Base-by-base conservation (phyloP, 1,139 yeast genomes). In the Magnusiomyces fungicola region DNA sequence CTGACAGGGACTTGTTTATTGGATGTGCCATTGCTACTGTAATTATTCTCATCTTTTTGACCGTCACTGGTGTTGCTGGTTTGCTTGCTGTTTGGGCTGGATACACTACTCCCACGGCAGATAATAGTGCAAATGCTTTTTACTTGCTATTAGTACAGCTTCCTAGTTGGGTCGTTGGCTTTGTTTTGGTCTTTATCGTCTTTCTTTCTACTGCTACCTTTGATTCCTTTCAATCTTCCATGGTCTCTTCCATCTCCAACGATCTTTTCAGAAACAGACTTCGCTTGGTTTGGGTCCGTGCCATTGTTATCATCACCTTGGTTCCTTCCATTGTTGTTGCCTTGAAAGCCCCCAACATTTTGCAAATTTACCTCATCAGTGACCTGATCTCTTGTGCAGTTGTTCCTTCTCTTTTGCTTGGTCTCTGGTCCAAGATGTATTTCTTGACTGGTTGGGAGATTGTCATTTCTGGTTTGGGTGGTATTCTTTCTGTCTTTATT, bases 81-180 rank as follows among this genome's bases (percentile, higher is more conserved):
- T 75, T 90, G 57, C 67, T 89, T 50, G 96, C 95, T 1, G 96
- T 86, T 22, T 90, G 97, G 97, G 78, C 88, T 1, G 94, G 94
- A 1, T 77, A 81, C 55, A 69, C 85, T 55, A 67, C 65, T 12
- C 52, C 58, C 12, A 77, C 75, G 24, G 86, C 80, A 62, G 75
- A 69, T 10, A 85, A 86, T 16, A 74, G 76, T 33, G 75, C 80
- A 55, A 83, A 88, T 2, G 71, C 78, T 1, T 83, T 90, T 58
- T 90, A 78, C 69, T 69, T 83, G 53, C 71, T 90, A 51, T 69
- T 89, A 54, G 71, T 79, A 7, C 72, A 80, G 53, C 78, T 89
- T 81, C 94, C 95, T n/a, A 74, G 78, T 32, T 89, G 97, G 96
- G 79, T 88, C 29, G 76, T 83, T 57, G 96, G 92, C 1, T 81